phyloP scores from a whole-genome alignment of 345 rosid species.

The Eucalyptus curtisii region DNA sequence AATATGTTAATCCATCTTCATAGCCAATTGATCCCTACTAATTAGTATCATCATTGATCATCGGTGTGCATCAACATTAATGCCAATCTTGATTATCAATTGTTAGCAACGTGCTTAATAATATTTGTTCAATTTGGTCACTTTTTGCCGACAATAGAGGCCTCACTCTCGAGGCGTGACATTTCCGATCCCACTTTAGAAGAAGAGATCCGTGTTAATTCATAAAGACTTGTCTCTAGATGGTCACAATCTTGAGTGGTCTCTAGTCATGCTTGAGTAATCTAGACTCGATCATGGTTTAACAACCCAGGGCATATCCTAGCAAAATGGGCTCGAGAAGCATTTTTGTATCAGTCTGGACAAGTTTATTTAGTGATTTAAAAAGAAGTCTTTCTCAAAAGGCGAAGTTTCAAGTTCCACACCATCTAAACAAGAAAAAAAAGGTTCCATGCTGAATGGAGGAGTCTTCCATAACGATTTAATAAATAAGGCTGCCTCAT shows the following conservation, averaged over 20 bases:
- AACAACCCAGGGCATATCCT: background rate
- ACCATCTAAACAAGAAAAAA: too few species aligned
- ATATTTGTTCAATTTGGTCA: too few species aligned
- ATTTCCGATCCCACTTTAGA: background rate
- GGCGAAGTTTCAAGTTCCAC: background rate
- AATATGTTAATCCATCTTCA: too few species aligned
- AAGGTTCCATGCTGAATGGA: background rate
- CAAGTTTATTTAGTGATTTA: background rate
- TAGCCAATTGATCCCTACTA: too few species aligned
- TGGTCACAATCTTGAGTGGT: background rate
- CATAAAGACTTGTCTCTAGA: background rate
- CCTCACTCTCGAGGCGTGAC: too few species aligned
- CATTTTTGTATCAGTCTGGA: too few species aligned
- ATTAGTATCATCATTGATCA: too few species aligned
- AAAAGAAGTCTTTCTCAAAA: background rate
- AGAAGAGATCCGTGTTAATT: background rate
- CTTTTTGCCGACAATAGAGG: too few species aligned
- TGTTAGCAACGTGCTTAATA: too few species aligned
- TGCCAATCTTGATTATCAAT: too few species aligned
- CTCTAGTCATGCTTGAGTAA: background rate
- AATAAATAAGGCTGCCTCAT: too few species aligned
- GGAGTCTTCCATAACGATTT: background rate
- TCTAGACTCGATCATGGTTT: background rate
- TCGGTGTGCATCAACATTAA: too few species aligned
- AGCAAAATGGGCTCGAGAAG: background rate